Evolutionary conservation across 805 yeast genomes (phyloP).

Genomic region (Nakazawaea molendinolei): DNA sequence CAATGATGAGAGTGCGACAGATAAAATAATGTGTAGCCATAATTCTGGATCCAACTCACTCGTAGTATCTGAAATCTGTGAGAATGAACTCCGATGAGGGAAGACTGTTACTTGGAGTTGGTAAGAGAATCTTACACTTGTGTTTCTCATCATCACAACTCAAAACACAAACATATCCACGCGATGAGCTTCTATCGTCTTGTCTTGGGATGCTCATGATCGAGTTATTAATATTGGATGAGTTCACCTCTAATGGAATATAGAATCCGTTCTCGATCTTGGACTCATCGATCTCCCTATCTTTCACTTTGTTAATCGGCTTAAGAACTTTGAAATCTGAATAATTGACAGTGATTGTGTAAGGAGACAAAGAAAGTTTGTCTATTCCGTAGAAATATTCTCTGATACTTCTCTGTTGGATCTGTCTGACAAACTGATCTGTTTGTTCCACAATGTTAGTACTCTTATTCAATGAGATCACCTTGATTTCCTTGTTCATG

Average conservation of each 20-base stretch:
- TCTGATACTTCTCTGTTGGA: slow-evolving; percentile 71
- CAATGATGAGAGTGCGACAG: no score
- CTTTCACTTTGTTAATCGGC: slow-evolving; percentile 26
- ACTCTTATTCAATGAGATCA: slow-evolving; percentile 61
- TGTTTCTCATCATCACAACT: slow-evolving; percentile 60
- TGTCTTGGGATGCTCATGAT: slow-evolving; percentile 26
- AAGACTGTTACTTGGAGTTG: slow-evolving; percentile 73
- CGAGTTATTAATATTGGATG: slow-evolving; percentile 14
- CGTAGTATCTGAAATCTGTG: slow-evolving; percentile 78
- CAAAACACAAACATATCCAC: slow-evolving; percentile 72
- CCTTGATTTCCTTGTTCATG: slow-evolving; percentile 27
- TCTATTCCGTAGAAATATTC: slow-evolving; percentile 86
- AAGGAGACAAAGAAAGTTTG: slow-evolving; percentile 70
- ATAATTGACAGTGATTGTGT: slow-evolving; percentile 67
- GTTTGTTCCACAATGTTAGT: slow-evolving; percentile 76
- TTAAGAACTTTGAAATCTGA: slow-evolving; percentile 56
- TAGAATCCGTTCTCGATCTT: slow-evolving; percentile 17
- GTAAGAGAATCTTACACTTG: slow-evolving; percentile 66
- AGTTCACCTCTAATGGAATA: slow-evolving; percentile 7
- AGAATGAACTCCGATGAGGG: slow-evolving; percentile 71
- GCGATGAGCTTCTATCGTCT: slow-evolving; percentile 47
- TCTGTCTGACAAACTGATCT: slow-evolving; percentile 57
- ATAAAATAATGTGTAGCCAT: no score
- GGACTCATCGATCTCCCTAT: slow-evolving; percentile 11
- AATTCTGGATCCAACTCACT: no score